Percentiles rank a stretch among this genome's conserved stretches.
Evolutionary conservation across 305 asterid species (phyloP).

Genomic region (Plantago coronopus): DNA sequence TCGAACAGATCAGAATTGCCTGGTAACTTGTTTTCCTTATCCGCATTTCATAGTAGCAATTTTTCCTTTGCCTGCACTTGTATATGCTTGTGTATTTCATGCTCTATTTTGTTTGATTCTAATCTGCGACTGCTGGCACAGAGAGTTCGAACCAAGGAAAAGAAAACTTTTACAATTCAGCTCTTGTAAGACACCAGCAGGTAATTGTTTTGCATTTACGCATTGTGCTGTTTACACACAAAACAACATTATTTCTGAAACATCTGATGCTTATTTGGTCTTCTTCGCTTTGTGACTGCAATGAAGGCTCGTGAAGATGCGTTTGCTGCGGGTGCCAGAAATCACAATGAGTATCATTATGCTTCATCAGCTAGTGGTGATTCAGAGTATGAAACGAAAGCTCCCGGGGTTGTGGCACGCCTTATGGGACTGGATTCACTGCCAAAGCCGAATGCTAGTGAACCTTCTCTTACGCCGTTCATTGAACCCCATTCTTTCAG

Average conservation of each 20-base stretch:
- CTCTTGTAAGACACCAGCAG: slow-evolving; percentile 50
- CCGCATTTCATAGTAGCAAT: not conserved
- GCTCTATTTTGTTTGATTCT: slow-evolving; percentile 15
- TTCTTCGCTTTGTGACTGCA: slow-evolving; percentile 11
- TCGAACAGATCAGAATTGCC: slow-evolving; percentile 65
- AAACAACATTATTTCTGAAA: slow-evolving; percentile 7
- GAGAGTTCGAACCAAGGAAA: slow-evolving; percentile 62
- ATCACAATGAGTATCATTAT: slow-evolving; percentile 40
- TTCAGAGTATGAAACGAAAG: slow-evolving; percentile 51
- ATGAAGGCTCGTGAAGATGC: slow-evolving; percentile 58
- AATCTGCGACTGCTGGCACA: slow-evolving; percentile 33
- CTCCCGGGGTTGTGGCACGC: slow-evolving; percentile 98
- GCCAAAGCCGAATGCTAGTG: slow-evolving; percentile 60
- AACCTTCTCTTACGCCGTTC: slow-evolving; percentile 40
- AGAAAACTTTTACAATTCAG: slow-evolving; percentile 44
- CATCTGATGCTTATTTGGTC: slow-evolving; percentile 10
- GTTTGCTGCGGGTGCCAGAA: slow-evolving; percentile 35
- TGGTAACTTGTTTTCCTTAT: slow-evolving; percentile 40
- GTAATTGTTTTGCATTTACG: slow-evolving; percentile 36
- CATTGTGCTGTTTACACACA: slow-evolving; percentile 11
- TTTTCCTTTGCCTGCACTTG: slow-evolving; percentile 3
- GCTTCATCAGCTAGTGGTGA: slow-evolving; percentile 63
- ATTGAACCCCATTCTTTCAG: slow-evolving; percentile 57
- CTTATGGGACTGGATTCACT: slow-evolving; percentile 96
- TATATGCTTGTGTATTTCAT: not conserved